These are phyloP conservation scores for Kodamaea arcana DNA, from an alignment of 1,139 yeast species.

Conservation along the genomic window DNA sequence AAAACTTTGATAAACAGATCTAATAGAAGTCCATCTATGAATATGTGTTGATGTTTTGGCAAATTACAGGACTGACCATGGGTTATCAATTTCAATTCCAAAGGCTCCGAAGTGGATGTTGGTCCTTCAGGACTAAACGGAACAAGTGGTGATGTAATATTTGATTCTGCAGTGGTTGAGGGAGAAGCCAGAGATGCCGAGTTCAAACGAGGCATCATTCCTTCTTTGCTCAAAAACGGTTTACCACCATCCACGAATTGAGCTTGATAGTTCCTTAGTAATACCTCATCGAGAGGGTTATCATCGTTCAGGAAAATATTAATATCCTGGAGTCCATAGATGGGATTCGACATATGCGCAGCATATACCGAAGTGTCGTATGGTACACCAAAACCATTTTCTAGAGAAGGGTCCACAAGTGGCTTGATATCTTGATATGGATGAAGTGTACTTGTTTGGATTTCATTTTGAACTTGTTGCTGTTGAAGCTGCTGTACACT, in stretches of 20 bases:
- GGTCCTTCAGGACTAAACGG: slow-evolving; percentile 16
- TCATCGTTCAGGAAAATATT: slow-evolving; percentile 35
- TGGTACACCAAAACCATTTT: not conserved
- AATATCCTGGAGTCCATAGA: slow-evolving; percentile 25
- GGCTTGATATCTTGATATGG: not conserved
- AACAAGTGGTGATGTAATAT: slow-evolving; percentile 21
- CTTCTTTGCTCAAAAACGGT: slow-evolving; percentile 1
- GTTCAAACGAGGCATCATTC: not conserved
- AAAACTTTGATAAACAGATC: slow-evolving; percentile 17
- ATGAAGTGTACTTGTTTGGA: not conserved
- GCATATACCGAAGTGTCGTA: not conserved
- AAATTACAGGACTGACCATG: slow-evolving; percentile 21
- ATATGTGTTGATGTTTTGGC: slow-evolving; percentile 25
- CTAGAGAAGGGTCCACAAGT: not conserved
- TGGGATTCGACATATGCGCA: not conserved
- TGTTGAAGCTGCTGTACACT: not conserved
- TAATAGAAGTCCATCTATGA: slow-evolving; percentile 22
- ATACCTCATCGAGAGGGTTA: slow-evolving; percentile 40
- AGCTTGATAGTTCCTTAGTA: slow-evolving; percentile 14
- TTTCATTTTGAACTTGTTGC: not conserved
- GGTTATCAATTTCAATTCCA: slow-evolving; percentile 14
- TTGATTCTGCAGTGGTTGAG: slow-evolving; percentile 33
- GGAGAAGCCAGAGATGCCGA: slow-evolving; percentile 31
- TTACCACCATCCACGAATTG: slow-evolving; percentile 2
- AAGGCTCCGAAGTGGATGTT: slow-evolving; percentile 8